phyloP scores from a whole-genome alignment of 1,284 basidiomycete genomes.

The Spongispora temasekensis region DNA sequence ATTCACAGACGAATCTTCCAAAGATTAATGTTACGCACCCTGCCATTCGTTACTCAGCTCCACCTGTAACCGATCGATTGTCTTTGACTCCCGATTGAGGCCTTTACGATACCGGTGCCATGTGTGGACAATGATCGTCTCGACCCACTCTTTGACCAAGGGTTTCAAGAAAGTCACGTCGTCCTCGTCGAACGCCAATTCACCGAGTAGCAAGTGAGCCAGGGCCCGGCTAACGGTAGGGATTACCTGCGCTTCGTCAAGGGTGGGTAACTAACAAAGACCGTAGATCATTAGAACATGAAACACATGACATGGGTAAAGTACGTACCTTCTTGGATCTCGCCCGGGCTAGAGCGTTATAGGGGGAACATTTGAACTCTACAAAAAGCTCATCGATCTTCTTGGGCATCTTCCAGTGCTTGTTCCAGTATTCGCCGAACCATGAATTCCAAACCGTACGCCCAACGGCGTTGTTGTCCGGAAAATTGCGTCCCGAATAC shows the following conservation, averaged over 20 bases:
- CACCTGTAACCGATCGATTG: not conserved
- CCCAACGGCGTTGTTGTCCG: not conserved
- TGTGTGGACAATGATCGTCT: not conserved
- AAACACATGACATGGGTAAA: not conserved
- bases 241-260: not conserved
- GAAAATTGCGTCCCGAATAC: not conserved
- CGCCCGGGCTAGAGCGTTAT: not conserved
- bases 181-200: not conserved
- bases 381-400: not conserved
- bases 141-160: not conserved
- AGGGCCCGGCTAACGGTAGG: not conserved
- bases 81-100: not conserved
- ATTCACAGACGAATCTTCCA: not conserved
- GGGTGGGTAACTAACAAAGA: not conserved
- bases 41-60: not conserved
- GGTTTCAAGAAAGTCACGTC: not conserved
- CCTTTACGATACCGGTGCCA: not conserved
- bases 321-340: not conserved
- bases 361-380: not conserved
- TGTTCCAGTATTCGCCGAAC: not conserved
- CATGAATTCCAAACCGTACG: not conserved
- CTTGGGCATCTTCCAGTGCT: not conserved
- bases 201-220: not conserved
- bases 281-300: not conserved
- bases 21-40: not conserved